These are phyloP conservation scores for Aethionema arabicum DNA, from an alignment of 345 rosid genomes.

Conservation along the genomic window DNA sequence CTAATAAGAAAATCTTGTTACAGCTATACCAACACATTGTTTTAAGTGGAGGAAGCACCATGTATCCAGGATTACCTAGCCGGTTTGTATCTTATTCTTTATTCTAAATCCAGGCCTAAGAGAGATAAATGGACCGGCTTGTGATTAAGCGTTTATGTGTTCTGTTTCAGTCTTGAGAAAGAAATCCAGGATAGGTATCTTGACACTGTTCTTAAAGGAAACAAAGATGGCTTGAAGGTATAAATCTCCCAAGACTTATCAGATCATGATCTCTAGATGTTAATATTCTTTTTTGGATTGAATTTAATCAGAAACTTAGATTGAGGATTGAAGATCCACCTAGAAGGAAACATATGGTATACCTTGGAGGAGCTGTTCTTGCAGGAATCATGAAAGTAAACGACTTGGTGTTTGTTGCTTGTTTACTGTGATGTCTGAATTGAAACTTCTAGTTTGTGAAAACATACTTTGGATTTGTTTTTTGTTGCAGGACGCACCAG, in stretches of 20 bases:
- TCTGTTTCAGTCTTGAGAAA: constrained; percentile 72
- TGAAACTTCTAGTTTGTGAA: not conserved
- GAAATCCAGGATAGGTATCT: constrained; percentile 91
- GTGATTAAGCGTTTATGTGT: not conserved
- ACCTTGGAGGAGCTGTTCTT: constrained; percentile 96
- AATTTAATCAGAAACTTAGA: constrained; percentile 61
- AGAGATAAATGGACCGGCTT: not conserved
- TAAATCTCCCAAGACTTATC: not conserved
- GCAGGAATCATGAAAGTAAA: constrained; percentile 98
- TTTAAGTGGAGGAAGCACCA: constrained; percentile 98
- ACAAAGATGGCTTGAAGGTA: constrained; percentile 96
- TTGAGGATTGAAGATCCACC: constrained; percentile 95
- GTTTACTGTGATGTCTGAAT: too few relatives aligned
- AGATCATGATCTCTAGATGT: not conserved
- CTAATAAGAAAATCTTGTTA: constrained; percentile 20
- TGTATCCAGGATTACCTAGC: constrained; percentile 99
- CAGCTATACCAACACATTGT: constrained; percentile 99
- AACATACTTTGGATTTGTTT: not conserved
- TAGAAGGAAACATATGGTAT: constrained; percentile 97
- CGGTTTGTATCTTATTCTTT: constrained; percentile 45
- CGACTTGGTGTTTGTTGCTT: too few relatives aligned
- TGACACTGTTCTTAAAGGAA: constrained; percentile 88
- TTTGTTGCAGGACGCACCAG: constrained; percentile 84
- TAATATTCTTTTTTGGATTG: not conserved
- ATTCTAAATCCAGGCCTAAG: not conserved